A percentile compares a stretch with the other conserved stretches of the same genome.
Evolutionary conservation across 345 rosid species (phyloP).

Genomic region (Salix arbutifolia): DNA sequence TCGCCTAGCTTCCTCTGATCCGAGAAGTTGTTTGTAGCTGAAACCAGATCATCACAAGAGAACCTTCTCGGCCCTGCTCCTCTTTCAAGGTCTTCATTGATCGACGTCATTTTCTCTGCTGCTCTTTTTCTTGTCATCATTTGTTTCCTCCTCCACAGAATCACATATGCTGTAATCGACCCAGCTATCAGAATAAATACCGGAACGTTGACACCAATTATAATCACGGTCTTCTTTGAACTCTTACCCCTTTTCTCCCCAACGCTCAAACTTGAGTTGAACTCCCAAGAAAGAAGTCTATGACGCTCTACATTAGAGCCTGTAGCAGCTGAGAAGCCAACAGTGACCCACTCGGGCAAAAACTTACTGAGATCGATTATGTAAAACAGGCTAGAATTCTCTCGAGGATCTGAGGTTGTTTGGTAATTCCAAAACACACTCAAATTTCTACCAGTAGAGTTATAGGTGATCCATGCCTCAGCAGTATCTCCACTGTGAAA

Average conservation of each 20-base stretch:
- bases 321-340: constrained; percentile 43
- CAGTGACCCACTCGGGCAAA: constrained; percentile 34
- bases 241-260: neutral
- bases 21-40: constrained; percentile 49
- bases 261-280: constrained; percentile 28
- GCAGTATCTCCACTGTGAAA: constrained; percentile 29
- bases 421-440: constrained; percentile 33
- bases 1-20: constrained; percentile 51
- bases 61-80: constrained; percentile 56
- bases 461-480: constrained; percentile 30
- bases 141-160: constrained; percentile 12
- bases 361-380: constrained; percentile 20
- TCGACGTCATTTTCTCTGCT: constrained; percentile 8
- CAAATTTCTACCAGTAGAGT: constrained; percentile 27
- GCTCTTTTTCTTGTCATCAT: neutral
- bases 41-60: constrained; percentile 36
- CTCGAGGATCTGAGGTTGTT: neutral
- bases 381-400: constrained; percentile 28
- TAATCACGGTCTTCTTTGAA: neutral
- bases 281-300: constrained; percentile 35
- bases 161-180: neutral
- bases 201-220: constrained; percentile 17
- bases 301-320: constrained; percentile 4
- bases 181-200: constrained; percentile 7
- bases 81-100: constrained; percentile 46